A percentile compares a stretch with the other conserved stretches of the same genome.
Evolutionary conservation across 2,329 filamentous ascomycete genomes (phyloP).

Genomic region (Gaeumannomyces sp.): DNA sequence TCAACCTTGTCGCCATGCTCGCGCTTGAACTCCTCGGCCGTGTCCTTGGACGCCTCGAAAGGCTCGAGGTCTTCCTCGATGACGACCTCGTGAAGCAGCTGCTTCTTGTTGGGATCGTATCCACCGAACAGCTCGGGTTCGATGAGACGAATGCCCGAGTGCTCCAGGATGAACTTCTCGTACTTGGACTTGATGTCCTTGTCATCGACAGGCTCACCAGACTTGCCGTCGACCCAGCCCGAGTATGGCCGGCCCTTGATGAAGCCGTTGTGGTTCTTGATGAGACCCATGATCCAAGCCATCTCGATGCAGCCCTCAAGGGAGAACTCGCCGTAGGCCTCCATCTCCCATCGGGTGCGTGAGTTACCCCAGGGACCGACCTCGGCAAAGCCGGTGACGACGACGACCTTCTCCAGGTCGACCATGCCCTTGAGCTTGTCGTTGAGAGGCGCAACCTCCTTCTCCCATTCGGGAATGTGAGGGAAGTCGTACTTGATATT

Average conservation of each 20-base stretch:
- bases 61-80: slow-evolving; percentile 96
- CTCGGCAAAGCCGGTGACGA: slow-evolving; percentile 94
- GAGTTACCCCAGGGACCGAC: slow-evolving; percentile 98
- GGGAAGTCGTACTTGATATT: slow-evolving; percentile 99
- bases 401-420: slow-evolving; percentile 94
- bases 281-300: slow-evolving; percentile 99
- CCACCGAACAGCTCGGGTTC: slow-evolving; percentile 95
- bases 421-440: slow-evolving; percentile 93
- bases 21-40: slow-evolving; percentile 92
- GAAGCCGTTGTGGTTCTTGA: slow-evolving; percentile 95
- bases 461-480: slow-evolving; percentile 81
- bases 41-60: slow-evolving; percentile 96
- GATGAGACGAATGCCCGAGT: slow-evolving; percentile 94
- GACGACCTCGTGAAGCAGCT: slow-evolving; percentile 94
- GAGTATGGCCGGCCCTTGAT: slow-evolving; percentile 96
- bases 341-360: slow-evolving; percentile 98
- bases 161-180: slow-evolving; percentile 92
- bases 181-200: slow-evolving; percentile 98
- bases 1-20: slow-evolving; percentile 98
- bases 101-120: slow-evolving; percentile 98
- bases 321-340: slow-evolving; percentile 92
- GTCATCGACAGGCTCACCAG: slow-evolving; percentile 91
- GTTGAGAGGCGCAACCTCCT: slow-evolving; percentile 83
- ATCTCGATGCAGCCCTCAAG: slow-evolving; percentile 98
- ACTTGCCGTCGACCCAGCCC: slow-evolving; percentile 93